Conservation (phyloP, 106 monocot genomes). For the Ottelia alismoides region DNA sequence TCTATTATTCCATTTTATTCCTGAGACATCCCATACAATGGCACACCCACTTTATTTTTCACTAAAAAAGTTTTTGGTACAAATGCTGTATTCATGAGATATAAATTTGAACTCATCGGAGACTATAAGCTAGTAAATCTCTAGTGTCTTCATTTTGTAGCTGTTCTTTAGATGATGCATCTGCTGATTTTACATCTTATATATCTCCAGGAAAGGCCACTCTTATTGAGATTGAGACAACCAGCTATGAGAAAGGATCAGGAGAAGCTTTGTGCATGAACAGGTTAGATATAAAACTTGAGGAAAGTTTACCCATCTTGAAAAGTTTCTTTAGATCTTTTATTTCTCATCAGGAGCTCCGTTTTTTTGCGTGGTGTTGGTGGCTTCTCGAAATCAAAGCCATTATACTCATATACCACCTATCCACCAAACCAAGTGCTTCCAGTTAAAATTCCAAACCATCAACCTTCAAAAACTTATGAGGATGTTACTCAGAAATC, state of each 20-base stretch:
- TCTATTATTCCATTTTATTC: too few species aligned
- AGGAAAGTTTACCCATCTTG: too few species aligned
- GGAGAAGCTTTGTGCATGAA: constrained; percentile 94
- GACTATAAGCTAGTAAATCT: too few species aligned
- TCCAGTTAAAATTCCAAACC: constrained; percentile 54
- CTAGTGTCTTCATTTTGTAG: too few species aligned
- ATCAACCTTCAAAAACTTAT: constrained; percentile 43
- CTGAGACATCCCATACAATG: too few species aligned
- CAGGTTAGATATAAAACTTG: constrained; percentile 20
- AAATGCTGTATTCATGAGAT: too few species aligned
- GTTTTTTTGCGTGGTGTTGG: constrained; percentile 87
- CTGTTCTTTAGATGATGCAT: too few species aligned
- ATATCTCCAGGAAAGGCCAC: constrained; percentile 59
- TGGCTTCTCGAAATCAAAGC: constrained; percentile 76
- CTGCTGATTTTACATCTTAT: too few species aligned
- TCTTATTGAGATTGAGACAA: constrained; percentile 87
- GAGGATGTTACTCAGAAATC: constrained; percentile 56
- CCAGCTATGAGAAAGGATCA: constrained; percentile 60
- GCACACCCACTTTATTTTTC: too few species aligned
- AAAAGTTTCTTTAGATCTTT: too few species aligned
- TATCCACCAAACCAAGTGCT: constrained; percentile 61
- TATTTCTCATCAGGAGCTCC: constrained; percentile 55
- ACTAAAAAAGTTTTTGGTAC: too few species aligned
- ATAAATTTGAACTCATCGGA: too few species aligned
- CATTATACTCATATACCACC: constrained; percentile 59